Conservation (phyloP, 2,329 filamentous ascomycete genomes). For the Monosporascus ibericus region DNA sequence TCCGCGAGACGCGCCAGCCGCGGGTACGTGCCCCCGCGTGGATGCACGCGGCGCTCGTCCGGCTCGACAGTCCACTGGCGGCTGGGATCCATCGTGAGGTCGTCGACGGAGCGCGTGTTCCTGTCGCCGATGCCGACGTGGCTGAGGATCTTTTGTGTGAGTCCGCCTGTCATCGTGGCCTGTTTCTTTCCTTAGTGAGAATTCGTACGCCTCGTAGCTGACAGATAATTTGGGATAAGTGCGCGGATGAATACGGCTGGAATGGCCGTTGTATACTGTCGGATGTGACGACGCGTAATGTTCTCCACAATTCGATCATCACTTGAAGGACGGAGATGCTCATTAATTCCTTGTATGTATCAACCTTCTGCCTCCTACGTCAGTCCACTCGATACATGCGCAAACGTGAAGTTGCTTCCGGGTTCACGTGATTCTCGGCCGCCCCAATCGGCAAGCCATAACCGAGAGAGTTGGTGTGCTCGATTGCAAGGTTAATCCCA, state of each 20-base stretch:
- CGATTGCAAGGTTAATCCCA: no score
- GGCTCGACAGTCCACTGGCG: constrained; percentile 31
- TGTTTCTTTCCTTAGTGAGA: no score
- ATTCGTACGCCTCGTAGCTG: neutral
- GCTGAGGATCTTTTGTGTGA: constrained; percentile 7
- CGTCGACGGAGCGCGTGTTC: neutral
- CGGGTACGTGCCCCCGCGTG: constrained; percentile 37
- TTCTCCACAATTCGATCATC: neutral
- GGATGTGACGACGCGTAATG: neutral
- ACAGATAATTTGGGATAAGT: no score
- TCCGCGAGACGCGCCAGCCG: constrained; percentile 38
- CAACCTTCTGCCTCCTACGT: no score
- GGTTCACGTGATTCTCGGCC: neutral
- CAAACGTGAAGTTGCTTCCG: no score
- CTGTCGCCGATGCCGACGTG: constrained; percentile 6
- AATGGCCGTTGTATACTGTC: no score
- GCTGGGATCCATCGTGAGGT: neutral
- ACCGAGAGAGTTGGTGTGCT: neutral
- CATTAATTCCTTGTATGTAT: no score
- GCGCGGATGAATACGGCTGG: no score
- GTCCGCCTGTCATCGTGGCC: neutral
- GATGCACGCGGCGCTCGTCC: constrained; percentile 38
- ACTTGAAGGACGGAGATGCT: neutral
- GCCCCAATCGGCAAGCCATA: neutral
- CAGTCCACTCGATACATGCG: no score